Evolutionary conservation across 192 early-diverging fungal species (phyloP), one percentile per base, ranked within the genome.

Genomic region (Podila horticola): DNA sequence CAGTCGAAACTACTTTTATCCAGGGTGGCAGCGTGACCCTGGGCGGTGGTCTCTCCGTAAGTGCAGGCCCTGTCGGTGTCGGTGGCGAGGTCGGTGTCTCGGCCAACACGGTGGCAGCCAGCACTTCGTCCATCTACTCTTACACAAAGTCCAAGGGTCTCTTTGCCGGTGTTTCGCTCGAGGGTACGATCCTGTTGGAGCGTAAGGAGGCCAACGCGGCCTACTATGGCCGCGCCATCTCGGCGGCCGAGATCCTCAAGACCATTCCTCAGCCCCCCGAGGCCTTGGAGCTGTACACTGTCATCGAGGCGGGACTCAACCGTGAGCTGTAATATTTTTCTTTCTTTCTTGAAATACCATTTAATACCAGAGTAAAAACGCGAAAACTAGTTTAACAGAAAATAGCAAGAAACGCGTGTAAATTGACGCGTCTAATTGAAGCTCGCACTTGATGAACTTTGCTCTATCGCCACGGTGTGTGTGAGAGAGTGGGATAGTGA

Each of bases 131-230:
- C 13, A 91, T 96, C 55, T 95, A 92, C 74, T 95, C 94, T 29
- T 98, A 98, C 79, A 92, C 91, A 69, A 94, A 96, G 67, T 90
- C 94, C 36, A 93, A 94, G 83, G 96, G 96, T 12, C 86, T 98
- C 60, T 97, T 97, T 88, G 95, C 92, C 7, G 97, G 97, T 30
- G 88, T 94, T 5, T 95, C 94, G 9, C 17, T 84, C 30, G 96
- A 98, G 69, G 97, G 97, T 9, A 91, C 96, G 0, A 91, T 90
- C 8, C 87, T 98, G 31, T 60, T 95, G 31, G 94, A 95, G 79
- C 92, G 95, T 67, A 90, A 92, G 64, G 94, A 95, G 58, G 93
- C 95, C 33, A 98, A 99, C 72, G 79, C 84, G 4, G 87, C 86
- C 22, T 88, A 94, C 63, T 99, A 99, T 75, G 92, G 91, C 50